A percentile compares a stretch with the other conserved stretches of the same genome.
Evolutionary conservation across 1,284 basidiomycete genomes (phyloP).

Genomic region (Ganoderma lucidum): DNA sequence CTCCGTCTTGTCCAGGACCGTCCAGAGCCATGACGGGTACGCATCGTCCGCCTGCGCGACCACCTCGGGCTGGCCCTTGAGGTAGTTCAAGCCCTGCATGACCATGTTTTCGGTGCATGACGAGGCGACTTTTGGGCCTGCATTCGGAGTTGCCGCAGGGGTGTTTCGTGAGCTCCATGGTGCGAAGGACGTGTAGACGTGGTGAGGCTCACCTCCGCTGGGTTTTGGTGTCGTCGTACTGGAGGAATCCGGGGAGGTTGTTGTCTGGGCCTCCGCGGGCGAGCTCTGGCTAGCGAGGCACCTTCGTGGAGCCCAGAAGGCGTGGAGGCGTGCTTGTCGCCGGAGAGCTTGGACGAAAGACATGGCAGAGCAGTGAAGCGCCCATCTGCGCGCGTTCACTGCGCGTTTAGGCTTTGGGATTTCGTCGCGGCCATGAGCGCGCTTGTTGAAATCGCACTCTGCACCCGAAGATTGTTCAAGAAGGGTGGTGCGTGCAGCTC

Average conservation of each 20-base stretch:
- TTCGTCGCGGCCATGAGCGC: not conserved
- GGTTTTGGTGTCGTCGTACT: conserved; percentile 13
- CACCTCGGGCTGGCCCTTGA: conserved; percentile 86
- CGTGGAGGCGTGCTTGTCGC: conserved; percentile 36
- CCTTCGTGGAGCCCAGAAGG: conserved; percentile 34
- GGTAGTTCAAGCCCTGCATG: conserved; percentile 80
- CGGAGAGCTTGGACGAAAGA: conserved; percentile 39
- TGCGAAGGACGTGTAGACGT: not conserved
- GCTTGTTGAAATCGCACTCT: not conserved
- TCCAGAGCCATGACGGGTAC: conserved; percentile 94
- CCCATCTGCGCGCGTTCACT: not conserved
- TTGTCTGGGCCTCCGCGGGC: conserved; percentile 20
- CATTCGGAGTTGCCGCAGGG: not conserved
- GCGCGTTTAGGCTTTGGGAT: not conserved
- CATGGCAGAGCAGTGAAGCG: conserved; percentile 29
- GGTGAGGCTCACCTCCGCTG: conserved; percentile 19
- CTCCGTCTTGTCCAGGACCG: conserved; percentile 65
- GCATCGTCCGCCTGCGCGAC: conserved; percentile 84
- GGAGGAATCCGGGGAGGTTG: conserved; percentile 2
- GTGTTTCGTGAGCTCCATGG: conserved; percentile 1
- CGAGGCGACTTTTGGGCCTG: conserved; percentile 44
- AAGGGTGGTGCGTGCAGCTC: not conserved
- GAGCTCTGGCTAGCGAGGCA: conserved; percentile 34
- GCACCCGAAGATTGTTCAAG: not conserved
- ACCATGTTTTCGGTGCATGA: conserved; percentile 78